Evolutionary conservation across 805 yeast genomes (phyloP).

Genomic region (Candida golubevii): DNA sequence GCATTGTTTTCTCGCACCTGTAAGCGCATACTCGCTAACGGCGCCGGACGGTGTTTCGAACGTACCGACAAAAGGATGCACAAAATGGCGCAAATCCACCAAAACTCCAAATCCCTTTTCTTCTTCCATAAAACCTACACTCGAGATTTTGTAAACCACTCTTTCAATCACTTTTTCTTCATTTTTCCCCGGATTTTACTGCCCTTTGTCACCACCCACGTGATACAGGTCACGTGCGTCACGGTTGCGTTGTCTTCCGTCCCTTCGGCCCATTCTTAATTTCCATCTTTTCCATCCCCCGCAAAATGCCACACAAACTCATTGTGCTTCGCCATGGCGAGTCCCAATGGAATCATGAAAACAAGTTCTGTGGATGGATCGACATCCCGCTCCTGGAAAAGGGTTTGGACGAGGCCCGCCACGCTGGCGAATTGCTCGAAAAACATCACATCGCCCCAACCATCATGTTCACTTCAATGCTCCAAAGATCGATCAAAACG

Average conservation of each 20-base stretch:
- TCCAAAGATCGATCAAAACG: slow-evolving; percentile 38
- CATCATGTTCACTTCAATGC: slow-evolving; percentile 36
- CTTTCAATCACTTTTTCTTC: neutral
- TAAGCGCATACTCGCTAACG: no score
- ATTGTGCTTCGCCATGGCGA: slow-evolving; percentile 44
- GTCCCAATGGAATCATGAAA: slow-evolving; percentile 40
- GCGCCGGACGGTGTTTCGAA: no score
- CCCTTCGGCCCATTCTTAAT: no score
- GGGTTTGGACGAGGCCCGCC: slow-evolving; percentile 36
- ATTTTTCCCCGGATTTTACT: neutral
- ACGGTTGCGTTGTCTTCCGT: no score
- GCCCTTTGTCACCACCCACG: neutral
- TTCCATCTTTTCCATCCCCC: neutral
- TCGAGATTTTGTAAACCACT: neutral
- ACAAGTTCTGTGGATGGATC: slow-evolving; percentile 44
- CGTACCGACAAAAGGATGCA: no score
- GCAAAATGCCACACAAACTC: slow-evolving; percentile 25
- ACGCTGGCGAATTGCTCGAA: slow-evolving; percentile 35
- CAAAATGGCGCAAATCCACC: no score
- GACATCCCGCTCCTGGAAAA: slow-evolving; percentile 37
- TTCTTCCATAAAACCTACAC: no score
- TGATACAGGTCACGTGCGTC: no score
- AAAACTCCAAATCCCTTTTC: no score
- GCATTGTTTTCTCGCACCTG: no score
- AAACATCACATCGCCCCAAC: slow-evolving; percentile 27